Percentiles rank a stretch among this genome's conserved stretches.
Conservation (phyloP, 1,284 basidiomycete genomes). For the Ganoderma leucocontextum region DNA sequence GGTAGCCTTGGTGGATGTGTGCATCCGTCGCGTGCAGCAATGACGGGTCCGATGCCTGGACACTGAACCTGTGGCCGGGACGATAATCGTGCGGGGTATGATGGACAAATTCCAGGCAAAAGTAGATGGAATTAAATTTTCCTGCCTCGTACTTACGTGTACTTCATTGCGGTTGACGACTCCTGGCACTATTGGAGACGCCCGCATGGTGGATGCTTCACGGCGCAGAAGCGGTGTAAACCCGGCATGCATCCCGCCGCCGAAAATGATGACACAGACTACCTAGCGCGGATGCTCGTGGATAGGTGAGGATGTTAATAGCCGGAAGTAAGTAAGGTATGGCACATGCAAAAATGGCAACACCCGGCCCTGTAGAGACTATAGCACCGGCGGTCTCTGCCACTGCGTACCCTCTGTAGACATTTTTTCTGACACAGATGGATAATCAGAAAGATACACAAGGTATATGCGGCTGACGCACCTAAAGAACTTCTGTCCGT, state of each 20-base stretch:
- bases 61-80: not conserved
- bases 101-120: not conserved
- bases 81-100: not conserved
- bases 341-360: not conserved
- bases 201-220: not conserved
- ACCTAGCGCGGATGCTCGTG: not conserved
- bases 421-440: slow-evolving; percentile 39
- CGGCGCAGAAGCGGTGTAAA: not conserved
- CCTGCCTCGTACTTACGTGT: too few relatives aligned
- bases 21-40: not conserved
- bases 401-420: slow-evolving; percentile 41
- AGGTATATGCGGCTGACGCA: slow-evolving; percentile 37
- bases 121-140: not conserved
- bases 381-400: slow-evolving; percentile 35
- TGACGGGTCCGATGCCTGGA: not conserved
- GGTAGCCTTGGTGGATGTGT: not conserved
- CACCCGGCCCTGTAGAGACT: not conserved
- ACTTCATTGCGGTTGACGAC: not conserved
- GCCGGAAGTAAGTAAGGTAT: not conserved
- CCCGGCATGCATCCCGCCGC: not conserved
- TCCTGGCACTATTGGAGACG: too few relatives aligned
- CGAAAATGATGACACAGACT: not conserved
- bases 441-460: not conserved
- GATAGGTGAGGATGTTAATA: not conserved
- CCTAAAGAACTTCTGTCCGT: slow-evolving; percentile 44